These are phyloP conservation scores for Alternaria alternata DNA, from an alignment of 2,329 filamentous ascomycete genomes.

Conservation along the genomic window DNA sequence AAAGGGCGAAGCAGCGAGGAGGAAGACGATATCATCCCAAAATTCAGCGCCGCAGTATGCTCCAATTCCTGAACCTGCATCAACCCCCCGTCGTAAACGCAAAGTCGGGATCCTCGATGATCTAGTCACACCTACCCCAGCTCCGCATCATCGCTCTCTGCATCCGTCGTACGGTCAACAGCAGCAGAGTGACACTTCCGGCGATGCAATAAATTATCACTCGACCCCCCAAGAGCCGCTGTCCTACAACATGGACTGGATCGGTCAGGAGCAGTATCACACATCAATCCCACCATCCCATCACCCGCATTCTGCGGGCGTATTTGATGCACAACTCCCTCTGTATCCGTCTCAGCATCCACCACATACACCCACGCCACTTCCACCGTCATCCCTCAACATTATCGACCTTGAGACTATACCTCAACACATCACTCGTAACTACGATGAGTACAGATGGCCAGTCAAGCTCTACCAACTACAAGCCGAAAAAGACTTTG, in stretches of 20 bases:
- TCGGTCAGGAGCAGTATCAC: not conserved
- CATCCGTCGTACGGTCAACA: not conserved
- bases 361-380: not conserved
- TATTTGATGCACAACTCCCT: not conserved
- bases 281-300: not conserved
- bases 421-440: constrained; percentile 24
- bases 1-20: constrained; percentile 3
- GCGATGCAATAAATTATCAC: not conserved
- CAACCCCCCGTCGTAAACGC: constrained; percentile 1
- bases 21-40: not conserved
- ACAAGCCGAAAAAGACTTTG: constrained; percentile 10
- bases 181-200: not conserved
- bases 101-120: not conserved
- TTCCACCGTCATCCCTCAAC: not conserved
- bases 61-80: not conserved
- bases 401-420: constrained; percentile 6
- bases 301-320: not conserved
- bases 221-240: not conserved
- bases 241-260: not conserved
- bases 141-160: not conserved
- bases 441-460: constrained; percentile 36
- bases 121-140: not conserved
- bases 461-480: constrained; percentile 33
- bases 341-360: not conserved
- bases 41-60: not conserved